phyloP scores from a whole-genome alignment of 345 rosid species.

The Eucalyptus curtisii region DNA sequence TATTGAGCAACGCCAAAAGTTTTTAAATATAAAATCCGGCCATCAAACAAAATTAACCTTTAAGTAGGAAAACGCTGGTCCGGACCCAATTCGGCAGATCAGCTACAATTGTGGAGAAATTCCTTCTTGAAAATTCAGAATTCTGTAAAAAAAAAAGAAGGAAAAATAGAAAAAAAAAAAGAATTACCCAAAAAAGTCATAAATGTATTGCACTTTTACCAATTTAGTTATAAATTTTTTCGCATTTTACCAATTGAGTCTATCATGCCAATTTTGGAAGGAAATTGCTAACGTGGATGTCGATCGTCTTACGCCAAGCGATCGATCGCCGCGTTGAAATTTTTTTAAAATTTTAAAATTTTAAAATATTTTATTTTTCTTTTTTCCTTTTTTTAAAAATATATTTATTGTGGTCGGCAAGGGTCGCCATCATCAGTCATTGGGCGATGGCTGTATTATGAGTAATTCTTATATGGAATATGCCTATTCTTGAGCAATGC shows the following conservation, averaged over 20 bases:
- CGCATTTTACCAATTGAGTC: too few relatives aligned
- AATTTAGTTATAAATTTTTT: too few relatives aligned
- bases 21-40: not conserved
- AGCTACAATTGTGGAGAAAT: not conserved
- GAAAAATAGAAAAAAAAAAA: too few relatives aligned
- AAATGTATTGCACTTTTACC: accelerated
- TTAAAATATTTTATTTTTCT: accelerated
- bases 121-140: not conserved
- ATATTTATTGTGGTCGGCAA: too few relatives aligned
- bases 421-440: too few relatives aligned
- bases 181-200: too few relatives aligned
- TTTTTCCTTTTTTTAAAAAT: too few relatives aligned
- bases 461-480: not conserved
- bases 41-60: not conserved
- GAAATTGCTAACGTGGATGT: too few relatives aligned
- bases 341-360: too few relatives aligned
- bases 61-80: not conserved
- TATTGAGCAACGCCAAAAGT: not conserved
- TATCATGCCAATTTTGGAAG: accelerated
- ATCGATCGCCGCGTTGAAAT: too few relatives aligned
- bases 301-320: too few relatives aligned
- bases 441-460: too few relatives aligned
- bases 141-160: accelerated
- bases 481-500: not conserved
- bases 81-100: not conserved